Conservation (phyloP, 257 asterid genomes). For the Petunia secreta region DNA sequence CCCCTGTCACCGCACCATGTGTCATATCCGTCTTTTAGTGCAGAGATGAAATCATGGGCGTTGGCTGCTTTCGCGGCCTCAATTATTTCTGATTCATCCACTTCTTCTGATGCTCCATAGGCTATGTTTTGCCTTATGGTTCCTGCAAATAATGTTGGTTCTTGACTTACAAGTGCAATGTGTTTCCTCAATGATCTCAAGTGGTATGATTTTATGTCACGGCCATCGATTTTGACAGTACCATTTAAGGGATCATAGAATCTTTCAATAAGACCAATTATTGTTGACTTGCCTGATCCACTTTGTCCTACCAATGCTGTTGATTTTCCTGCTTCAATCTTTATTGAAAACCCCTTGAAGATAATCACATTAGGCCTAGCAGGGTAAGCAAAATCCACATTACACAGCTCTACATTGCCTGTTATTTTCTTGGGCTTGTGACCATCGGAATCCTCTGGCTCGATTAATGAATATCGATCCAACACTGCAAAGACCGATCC, state of each 20-base stretch:
- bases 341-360: constrained; percentile 66
- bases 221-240: constrained; percentile 65
- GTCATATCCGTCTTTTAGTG: constrained; percentile 65
- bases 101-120: constrained; percentile 59
- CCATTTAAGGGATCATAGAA: constrained; percentile 78
- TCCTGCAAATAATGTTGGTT: constrained; percentile 79
- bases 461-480: constrained; percentile 69
- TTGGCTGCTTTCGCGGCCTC: constrained; percentile 85
- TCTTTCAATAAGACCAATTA: constrained; percentile 70
- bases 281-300: constrained; percentile 88
- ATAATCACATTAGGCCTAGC: constrained; percentile 60
- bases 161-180: constrained; percentile 85
- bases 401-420: constrained; percentile 59
- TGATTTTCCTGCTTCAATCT: constrained; percentile 71
- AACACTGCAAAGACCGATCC: constrained; percentile 75
- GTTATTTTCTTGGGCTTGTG: constrained; percentile 50
- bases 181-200: constrained; percentile 64
- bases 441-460: constrained; percentile 73
- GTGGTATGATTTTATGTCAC: constrained; percentile 64
- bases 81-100: constrained; percentile 57
- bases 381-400: constrained; percentile 76
- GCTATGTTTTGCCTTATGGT: constrained; percentile 62
- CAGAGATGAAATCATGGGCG: constrained; percentile 77
- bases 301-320: constrained; percentile 91
- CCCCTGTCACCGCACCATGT: constrained; percentile 93